A percentile compares a stretch with the other conserved stretches of the same genome.
Evolutionary conservation across 2,329 filamentous ascomycete genomes (phyloP).

Genomic region (Cladosporium sp.): DNA sequence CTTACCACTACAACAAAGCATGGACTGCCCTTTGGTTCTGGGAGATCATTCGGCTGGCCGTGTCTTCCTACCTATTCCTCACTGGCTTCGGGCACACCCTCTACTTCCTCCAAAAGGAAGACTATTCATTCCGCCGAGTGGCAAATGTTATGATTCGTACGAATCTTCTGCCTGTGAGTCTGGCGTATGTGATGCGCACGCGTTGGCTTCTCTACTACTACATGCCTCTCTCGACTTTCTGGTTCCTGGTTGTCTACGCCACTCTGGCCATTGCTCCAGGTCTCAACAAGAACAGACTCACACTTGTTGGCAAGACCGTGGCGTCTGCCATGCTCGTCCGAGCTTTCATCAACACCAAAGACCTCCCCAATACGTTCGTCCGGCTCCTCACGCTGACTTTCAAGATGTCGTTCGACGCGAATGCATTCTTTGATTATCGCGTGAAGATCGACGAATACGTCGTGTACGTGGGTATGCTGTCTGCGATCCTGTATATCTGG

Average conservation of each 20-base stretch:
- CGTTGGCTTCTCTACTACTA: constrained; percentile 61
- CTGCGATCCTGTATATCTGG: constrained; percentile 46
- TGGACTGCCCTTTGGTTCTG: constrained; percentile 54
- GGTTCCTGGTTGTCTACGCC: constrained; percentile 60
- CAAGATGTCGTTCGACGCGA: constrained; percentile 51
- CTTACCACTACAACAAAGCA: constrained; percentile 61
- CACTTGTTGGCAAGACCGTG: constrained; percentile 51
- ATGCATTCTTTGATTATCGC: constrained; percentile 51
- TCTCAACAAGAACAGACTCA: constrained; percentile 46
- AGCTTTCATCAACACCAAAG: constrained; percentile 40
- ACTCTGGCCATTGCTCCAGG: constrained; percentile 49
- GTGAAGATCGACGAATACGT: constrained; percentile 56
- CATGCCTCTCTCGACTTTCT: constrained; percentile 60
- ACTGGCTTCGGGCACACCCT: constrained; percentile 62
- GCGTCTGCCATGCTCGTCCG: constrained; percentile 47
- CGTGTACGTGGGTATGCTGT: constrained; percentile 58
- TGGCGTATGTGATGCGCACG: constrained; percentile 59
- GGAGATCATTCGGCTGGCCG: constrained; percentile 54
- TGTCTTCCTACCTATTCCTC: constrained; percentile 63
- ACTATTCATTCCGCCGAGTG: constrained; percentile 59
- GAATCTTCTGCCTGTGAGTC: constrained; percentile 55
- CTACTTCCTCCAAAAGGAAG: constrained; percentile 57
- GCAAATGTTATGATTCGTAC: constrained; percentile 56
- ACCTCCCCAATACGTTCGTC: constrained; percentile 47
- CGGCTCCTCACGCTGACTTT: constrained; percentile 44